Conservation (phyloP, 371 early-diverging fungal species). For the Ordospora pajunii region DNA sequence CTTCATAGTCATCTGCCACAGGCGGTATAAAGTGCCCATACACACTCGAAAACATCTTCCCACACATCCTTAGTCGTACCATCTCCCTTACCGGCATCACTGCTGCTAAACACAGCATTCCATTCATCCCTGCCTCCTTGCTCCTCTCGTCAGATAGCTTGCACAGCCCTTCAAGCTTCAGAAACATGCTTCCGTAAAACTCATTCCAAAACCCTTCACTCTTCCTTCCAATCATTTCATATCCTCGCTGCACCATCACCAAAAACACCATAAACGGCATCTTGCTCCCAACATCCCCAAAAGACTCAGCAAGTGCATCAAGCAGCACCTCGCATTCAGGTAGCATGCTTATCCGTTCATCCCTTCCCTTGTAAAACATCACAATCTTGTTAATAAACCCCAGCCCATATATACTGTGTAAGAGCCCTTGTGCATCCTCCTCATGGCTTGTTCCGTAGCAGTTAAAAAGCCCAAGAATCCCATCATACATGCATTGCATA, state of each 20-base stretch:
- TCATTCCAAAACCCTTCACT: neutral
- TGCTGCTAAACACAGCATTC: neutral
- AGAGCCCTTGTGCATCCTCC: neutral
- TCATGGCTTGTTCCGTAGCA: slow-evolving; percentile 8
- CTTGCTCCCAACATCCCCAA: neutral
- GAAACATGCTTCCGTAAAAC: neutral
- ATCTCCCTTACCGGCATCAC: neutral
- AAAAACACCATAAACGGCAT: slow-evolving; percentile 8
- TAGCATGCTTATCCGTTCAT: neutral
- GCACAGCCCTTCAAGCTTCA: neutral
- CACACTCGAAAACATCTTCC: neutral
- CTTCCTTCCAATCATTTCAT: neutral
- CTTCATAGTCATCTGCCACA: neutral
- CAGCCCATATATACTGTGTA: slow-evolving; percentile 10
- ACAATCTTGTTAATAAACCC: neutral
- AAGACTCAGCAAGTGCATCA: slow-evolving; percentile 18
- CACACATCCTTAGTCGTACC: neutral
- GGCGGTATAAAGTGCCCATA: neutral
- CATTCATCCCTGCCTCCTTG: neutral
- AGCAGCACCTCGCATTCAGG: neutral
- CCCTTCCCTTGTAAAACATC: neutral
- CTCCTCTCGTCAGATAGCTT: neutral
- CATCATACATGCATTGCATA: slow-evolving; percentile 18
- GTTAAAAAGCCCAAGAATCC: slow-evolving; percentile 1
- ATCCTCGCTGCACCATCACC: neutral